These are phyloP conservation scores for Suzukiozyma palmioleophila DNA, from an alignment of 1,139 yeast genomes.

Conservation along the genomic window DNA sequence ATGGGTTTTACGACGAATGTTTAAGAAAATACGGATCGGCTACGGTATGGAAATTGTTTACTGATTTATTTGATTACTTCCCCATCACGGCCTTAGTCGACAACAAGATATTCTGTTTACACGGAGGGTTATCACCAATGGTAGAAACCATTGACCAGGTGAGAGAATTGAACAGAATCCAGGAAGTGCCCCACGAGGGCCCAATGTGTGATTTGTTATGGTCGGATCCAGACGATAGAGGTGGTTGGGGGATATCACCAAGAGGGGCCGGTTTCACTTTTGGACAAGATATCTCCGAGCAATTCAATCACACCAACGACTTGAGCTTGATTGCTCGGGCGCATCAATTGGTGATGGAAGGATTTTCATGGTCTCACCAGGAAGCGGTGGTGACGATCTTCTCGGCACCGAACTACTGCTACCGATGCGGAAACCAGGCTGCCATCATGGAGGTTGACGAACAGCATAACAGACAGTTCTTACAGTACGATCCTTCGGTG, in stretches of 20 bases:
- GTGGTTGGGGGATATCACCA: constrained; percentile 96
- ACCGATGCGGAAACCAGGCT: constrained; percentile 97
- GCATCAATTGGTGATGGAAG: constrained; percentile 98
- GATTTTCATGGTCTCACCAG: constrained; percentile 74
- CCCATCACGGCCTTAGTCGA: constrained; percentile 93
- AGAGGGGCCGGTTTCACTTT: constrained; percentile 93
- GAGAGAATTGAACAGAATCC: constrained; percentile 76
- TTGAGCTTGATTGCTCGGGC: constrained; percentile 91
- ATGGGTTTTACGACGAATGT: constrained; percentile 97
- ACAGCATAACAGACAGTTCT: constrained; percentile 79
- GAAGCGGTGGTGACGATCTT: constrained; percentile 95
- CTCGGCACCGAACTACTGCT: constrained; percentile 97
- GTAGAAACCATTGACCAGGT: constrained; percentile 88
- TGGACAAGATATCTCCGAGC: constrained; percentile 49
- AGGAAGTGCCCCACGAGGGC: constrained; percentile 98
- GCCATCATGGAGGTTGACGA: constrained; percentile 99
- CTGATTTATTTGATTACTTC: constrained; percentile 84
- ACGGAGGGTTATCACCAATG: constrained; percentile 95
- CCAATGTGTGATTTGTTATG: constrained; percentile 97
- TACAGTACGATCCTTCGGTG: constrained; percentile 91
- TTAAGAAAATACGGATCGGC: constrained; percentile 93
- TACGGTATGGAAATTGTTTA: constrained; percentile 80
- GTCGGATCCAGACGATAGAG: constrained; percentile 97
- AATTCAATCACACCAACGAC: constrained; percentile 84
- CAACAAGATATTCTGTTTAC: constrained; percentile 86